Conservation (phyloP, 805 yeast genomes). For the Wickerhamiella slavikovae region DNA sequence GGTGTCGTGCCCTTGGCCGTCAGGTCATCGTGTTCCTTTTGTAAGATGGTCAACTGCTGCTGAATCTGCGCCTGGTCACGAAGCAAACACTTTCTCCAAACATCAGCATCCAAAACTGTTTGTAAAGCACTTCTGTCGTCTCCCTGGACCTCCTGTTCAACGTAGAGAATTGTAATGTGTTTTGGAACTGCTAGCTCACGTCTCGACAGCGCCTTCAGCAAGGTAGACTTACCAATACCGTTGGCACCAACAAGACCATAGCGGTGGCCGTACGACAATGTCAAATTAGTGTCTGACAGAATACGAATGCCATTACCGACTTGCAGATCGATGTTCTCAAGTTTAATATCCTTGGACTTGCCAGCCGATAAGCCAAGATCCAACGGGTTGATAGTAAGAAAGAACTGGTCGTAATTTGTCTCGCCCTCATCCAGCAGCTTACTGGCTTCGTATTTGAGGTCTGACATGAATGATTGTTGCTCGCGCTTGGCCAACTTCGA, state of each 20-base stretch:
- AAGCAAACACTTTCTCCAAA: slow-evolving; percentile 84
- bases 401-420: slow-evolving; percentile 84
- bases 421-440: slow-evolving; percentile 46
- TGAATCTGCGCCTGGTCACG: slow-evolving; percentile 42
- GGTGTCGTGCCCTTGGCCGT: slow-evolving; percentile 14
- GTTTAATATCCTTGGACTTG: slow-evolving; percentile 87
- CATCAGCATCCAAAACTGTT: slow-evolving; percentile 97
- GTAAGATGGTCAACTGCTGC: slow-evolving; percentile 59
- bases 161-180: slow-evolving; percentile 88
- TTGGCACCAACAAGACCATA: slow-evolving; percentile 97
- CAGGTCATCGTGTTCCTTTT: slow-evolving; percentile 43
- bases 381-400: slow-evolving; percentile 84
- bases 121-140: slow-evolving; percentile 82
- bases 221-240: slow-evolving; percentile 98
- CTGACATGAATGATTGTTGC: slow-evolving; percentile 15
- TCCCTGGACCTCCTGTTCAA: slow-evolving; percentile 92
- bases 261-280: slow-evolving; percentile 79
- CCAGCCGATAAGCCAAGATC: slow-evolving; percentile 51
- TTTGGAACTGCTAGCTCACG: slow-evolving; percentile 89
- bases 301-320: slow-evolving; percentile 94
- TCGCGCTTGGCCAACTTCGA: slow-evolving; percentile 81
- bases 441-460: slow-evolving; percentile 45
- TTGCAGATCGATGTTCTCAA: slow-evolving; percentile 81
- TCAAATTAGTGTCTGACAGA: slow-evolving; percentile 65
- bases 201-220: slow-evolving; percentile 74